phyloP scores from a whole-genome alignment of 306 rosid species.

The Malus sylvestris region DNA sequence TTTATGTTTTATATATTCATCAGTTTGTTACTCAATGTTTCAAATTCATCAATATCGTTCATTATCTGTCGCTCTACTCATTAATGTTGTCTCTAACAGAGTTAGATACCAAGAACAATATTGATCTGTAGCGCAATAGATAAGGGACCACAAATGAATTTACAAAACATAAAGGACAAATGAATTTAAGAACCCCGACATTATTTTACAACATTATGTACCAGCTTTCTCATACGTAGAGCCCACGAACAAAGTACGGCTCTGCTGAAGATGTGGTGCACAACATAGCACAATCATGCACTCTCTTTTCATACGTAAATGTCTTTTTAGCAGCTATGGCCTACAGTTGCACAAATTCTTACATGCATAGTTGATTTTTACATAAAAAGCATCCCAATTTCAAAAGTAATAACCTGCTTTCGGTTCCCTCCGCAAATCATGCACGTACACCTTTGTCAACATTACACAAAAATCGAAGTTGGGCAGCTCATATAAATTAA shows the following conservation, averaged over 20 bases:
- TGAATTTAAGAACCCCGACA: too few species aligned
- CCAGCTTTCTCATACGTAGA: background rate
- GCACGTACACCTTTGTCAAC: constrained; percentile 17
- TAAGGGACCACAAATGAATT: too few species aligned
- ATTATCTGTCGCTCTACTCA: too few species aligned
- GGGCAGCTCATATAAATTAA: background rate
- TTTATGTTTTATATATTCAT: background rate
- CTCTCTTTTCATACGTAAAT: background rate
- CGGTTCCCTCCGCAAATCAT: constrained; percentile 62
- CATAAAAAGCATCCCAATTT: background rate
- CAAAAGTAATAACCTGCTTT: constrained; percentile 32
- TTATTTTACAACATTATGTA: too few species aligned
- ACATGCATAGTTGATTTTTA: background rate
- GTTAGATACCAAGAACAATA: too few species aligned
- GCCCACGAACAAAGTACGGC: background rate
- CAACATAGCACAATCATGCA: background rate
- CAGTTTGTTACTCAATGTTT: background rate
- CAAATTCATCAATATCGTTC: too few species aligned
- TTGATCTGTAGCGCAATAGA: too few species aligned
- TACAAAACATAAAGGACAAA: too few species aligned
- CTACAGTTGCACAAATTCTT: background rate
- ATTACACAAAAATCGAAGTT: constrained; percentile 7
- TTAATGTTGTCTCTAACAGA: too few species aligned
- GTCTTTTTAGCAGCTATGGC: background rate
- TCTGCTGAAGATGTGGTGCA: too few species aligned